Evolutionary conservation across 495 filamentous ascomycete species (phyloP), one percentile per base, ranked within the genome.

Genomic region (Aspergillus cavernicola): DNA sequence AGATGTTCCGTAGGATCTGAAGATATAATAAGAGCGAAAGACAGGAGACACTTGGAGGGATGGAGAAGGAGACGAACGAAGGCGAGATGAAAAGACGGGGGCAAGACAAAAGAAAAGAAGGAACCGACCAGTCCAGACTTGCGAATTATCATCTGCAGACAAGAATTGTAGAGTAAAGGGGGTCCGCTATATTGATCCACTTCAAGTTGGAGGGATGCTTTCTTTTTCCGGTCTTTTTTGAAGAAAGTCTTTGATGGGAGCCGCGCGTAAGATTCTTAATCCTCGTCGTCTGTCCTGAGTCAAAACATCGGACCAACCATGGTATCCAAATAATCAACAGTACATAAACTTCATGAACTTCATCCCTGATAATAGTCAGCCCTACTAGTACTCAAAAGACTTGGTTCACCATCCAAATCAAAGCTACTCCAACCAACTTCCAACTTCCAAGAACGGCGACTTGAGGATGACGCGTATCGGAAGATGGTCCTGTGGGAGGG

Each of bases 191-290:
- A 20, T 19, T 32, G 44, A 47, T 47, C 44, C 44, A 47, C 44
- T 42, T 15, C 13, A 11, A 11, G 8, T 3, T 36, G 29, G 13
- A 0, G 10, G 24, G 29, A n/a, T 24, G 4, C 19, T 47, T 29
- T 16, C 26, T 11, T 5, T 9, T n/a, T 16, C 13, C 8, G 15
- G 20, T 13, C 15, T 19, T 12, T 46, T 46, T 46, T 20, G 19
- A 19, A 7, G 23, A n/a, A 31, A 47, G 44, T 31, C 44, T n/a
- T 46, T 20, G 19, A 19, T 19, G 23, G 26, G 44, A 47, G 44
- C 44, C 44, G 31, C 44, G 44, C 44, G 44, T 47, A 16, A 47
- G 44, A 47, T 46, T 46, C 42, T 46, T 47, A 47, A 36, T 20
- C 20, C 16, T 22, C 11, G 13, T 23, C 13, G 22, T 43, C 24